These are phyloP conservation scores for Aspergillus mulundensis DNA, from an alignment of 495 filamentous ascomycete species.

Conservation along the genomic window DNA sequence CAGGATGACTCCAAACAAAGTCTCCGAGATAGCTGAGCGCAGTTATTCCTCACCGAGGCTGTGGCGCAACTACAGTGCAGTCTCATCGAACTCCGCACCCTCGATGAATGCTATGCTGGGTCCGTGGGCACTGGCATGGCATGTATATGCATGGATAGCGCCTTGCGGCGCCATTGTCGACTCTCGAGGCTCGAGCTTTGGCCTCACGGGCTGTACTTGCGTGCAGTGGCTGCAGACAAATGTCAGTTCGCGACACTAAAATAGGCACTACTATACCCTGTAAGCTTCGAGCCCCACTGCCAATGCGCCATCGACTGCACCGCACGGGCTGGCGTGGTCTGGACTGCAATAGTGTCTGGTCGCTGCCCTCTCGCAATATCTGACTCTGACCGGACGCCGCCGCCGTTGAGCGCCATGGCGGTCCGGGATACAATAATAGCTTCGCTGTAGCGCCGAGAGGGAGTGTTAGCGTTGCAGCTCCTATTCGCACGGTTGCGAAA, in stretches of 20 bases:
- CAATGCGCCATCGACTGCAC: conserved; percentile 8
- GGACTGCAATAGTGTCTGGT: conserved; percentile 5
- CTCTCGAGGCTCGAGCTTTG: too few relatives aligned
- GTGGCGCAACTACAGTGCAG: background rate
- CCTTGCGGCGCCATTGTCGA: conserved; percentile 7
- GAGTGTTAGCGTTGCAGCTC: conserved; percentile 3
- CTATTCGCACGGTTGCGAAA: background rate
- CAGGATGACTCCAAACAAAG: background rate
- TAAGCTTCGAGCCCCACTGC: conserved; percentile 13
- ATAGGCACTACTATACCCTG: too few relatives aligned
- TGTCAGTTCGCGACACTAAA: conserved; percentile 15
- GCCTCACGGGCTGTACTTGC: conserved; percentile 9
- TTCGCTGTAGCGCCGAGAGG: background rate
- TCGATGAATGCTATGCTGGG: background rate
- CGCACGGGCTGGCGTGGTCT: conserved; percentile 13
- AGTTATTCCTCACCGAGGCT: background rate
- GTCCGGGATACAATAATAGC: background rate
- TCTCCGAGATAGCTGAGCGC: background rate
- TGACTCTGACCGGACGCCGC: background rate
- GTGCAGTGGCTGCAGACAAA: conserved; percentile 7
- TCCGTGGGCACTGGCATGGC: too few relatives aligned
- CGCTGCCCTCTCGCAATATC: conserved; percentile 3
- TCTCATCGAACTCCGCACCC: background rate
- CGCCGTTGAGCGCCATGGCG: background rate
- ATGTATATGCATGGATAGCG: conserved; percentile 2